Base-by-base conservation (phyloP, 192 early-diverging fungal species). In the Coemansia sp. region DNA sequence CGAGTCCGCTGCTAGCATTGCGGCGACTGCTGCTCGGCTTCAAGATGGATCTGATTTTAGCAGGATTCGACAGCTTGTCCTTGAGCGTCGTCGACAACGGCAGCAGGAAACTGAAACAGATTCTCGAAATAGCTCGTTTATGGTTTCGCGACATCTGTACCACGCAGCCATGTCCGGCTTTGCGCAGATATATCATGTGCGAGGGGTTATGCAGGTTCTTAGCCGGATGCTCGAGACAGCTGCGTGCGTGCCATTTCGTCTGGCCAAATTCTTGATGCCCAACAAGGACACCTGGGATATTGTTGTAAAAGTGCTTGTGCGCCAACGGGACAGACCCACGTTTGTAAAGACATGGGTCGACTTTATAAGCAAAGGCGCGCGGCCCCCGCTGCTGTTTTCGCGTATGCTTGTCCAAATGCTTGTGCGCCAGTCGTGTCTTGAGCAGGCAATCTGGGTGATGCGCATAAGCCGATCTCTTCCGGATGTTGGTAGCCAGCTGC, bases 391-490 rank as follows among this genome's bases (percentile, higher is more conserved):
- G 22, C 48, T 20, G 3, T 60, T 83, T 40, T 71, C 75, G 40
- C 75, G 64, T 10, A 56, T n/a, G 6, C 68, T 83, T 38, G 63
- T 83, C 2, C 71, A 68, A 56, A 65, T 72, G 57, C 68, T 83
- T 32, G 76, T 73, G 45, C 65, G 66, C 20, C 80, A 83, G 60
- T 54, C 63, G 45, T 68, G 66, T 28, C 56, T 83, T 14, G 80
- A 83, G 61, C 75, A 83, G 57, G 80, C 80, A 2, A 54, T 77
- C 32, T 77, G 75, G 80, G 72, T 67, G 10, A 83, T 83, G 80
- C 75, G 80, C 45, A 83, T 83, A 20, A 72, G 80, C 51, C 80
- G 80, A 5, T 67, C 61, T 2, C 64, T 83, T 52, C 79, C 79
- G 4, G 71, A 82, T 40, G 25, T 65, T n/a, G 80, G 80, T 2